phyloP scores from a whole-genome alignment of 139 green algal species.

The Monoraphidium neglectum region DNA sequence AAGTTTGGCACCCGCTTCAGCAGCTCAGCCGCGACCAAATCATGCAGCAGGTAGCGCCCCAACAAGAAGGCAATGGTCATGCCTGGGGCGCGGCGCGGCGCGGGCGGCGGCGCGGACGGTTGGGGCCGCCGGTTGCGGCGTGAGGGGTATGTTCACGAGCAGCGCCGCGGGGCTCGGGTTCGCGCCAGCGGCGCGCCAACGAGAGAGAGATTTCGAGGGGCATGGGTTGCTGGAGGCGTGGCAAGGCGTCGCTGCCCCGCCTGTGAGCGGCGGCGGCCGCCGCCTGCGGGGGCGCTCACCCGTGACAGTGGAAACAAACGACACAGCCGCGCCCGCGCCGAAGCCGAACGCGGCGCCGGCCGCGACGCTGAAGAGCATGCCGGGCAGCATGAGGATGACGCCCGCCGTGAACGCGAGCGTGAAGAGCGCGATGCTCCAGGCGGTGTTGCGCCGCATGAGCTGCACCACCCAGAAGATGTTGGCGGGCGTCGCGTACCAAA shows the following conservation, averaged over 20 bases:
- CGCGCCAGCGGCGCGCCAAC: no score
- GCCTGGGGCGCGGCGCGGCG: not conserved
- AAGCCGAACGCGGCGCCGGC: slow-evolving; percentile 24
- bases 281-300: slow-evolving; percentile 23
- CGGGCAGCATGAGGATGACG: slow-evolving; percentile 24
- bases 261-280: no score
- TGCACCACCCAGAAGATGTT: no score
- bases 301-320: slow-evolving; percentile 3
- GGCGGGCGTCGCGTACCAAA: no score
- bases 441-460: no score
- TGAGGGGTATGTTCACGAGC: no score
- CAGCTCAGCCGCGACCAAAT: slow-evolving; percentile 27
- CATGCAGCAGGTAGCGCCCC: slow-evolving; percentile 39
- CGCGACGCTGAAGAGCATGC: slow-evolving; percentile 21
- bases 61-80: slow-evolving; percentile 44
- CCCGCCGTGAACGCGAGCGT: slow-evolving; percentile 6
- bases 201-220: no score
- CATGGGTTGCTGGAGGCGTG: no score
- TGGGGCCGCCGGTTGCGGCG: no score
- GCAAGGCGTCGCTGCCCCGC: no score
- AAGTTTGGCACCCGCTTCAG: slow-evolving; percentile 21
- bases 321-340: not conserved
- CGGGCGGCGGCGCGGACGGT: no score
- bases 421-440: slow-evolving; percentile 9
- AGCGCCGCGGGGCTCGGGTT: no score